Evolutionary conservation across 768 basidiomycete genomes (phyloP).

Genomic region (Tricholoma terreum): DNA sequence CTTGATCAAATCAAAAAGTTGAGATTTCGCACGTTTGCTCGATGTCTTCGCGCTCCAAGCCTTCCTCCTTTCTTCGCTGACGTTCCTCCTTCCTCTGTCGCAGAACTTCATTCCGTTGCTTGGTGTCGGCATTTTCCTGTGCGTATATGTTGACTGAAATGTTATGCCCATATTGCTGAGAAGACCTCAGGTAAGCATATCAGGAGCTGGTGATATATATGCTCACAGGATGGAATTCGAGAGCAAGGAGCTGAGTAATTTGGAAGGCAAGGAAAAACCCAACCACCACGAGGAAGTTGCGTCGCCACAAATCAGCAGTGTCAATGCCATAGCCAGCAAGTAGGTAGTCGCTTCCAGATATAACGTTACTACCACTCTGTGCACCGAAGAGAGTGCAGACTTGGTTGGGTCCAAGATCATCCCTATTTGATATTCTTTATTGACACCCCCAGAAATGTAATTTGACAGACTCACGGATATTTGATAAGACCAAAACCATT

Average conservation of each 20-base stretch:
- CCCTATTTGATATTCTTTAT: conserved; percentile 33
- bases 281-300: conserved; percentile 67
- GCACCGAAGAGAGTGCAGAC: conserved; percentile 77
- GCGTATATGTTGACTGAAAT: conserved; percentile 56
- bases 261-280: conserved; percentile 72
- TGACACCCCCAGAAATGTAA: conserved; percentile 5
- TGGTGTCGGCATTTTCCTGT: conserved; percentile 53
- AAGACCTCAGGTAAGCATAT: conserved; percentile 8
- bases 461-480: conserved; percentile 52
- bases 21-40: conserved; percentile 9
- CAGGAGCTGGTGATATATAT: background rate
- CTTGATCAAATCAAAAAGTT: background rate
- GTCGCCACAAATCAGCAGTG: conserved; percentile 56
- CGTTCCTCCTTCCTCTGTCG: conserved; percentile 49
- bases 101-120: conserved; percentile 50
- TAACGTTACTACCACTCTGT: conserved; percentile 46
- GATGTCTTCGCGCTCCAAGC: conserved; percentile 1
- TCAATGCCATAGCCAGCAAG: conserved; percentile 48
- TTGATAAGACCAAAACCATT: conserved; percentile 52
- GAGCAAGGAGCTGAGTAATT: conserved; percentile 59
- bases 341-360: conserved; percentile 64
- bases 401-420: conserved; percentile 61
- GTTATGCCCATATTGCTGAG: conserved; percentile 48
- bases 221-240: conserved; percentile 64
- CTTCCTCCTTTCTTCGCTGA: conserved; percentile 19